phyloP scores from a whole-genome alignment of 441 rosid genomes.

The Dalechampia spathulata region DNA sequence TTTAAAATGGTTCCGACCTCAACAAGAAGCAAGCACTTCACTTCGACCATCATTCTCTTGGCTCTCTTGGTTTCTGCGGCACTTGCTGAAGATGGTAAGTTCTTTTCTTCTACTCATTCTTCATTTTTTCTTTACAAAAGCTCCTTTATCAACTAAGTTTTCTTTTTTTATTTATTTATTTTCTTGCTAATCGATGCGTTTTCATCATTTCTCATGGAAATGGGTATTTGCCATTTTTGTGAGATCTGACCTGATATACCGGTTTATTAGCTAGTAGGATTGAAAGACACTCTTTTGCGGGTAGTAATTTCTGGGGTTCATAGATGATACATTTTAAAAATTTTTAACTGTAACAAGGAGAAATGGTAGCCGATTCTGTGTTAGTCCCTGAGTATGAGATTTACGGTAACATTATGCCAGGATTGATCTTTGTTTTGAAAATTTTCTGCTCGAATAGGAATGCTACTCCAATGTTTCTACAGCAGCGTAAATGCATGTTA shows the following conservation, averaged over 20 bases:
- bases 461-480: no score
- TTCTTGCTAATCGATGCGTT: not conserved
- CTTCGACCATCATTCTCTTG: constrained; percentile 28
- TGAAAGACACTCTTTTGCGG: not conserved
- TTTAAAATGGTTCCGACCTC: constrained; percentile 25
- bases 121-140: not conserved
- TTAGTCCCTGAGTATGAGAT: no score
- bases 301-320: not conserved
- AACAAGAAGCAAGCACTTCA: constrained; percentile 25
- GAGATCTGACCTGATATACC: constrained; percentile 19
- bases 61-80: constrained; percentile 26
- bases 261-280: no score
- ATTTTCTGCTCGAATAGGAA: not conserved
- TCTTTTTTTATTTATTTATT: not conserved
- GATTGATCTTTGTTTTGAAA: not conserved
- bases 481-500: not conserved
- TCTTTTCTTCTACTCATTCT: not conserved
- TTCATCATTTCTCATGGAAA: not conserved
- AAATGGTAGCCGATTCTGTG: no score
- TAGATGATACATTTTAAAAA: no score
- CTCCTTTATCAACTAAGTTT: not conserved
- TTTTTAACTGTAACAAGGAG: no score
- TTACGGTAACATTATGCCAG: not conserved
- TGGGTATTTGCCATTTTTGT: constrained; percentile 4
- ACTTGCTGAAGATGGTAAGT: constrained; percentile 54